A percentile compares a stretch with the other conserved stretches of the same genome.
Evolutionary conservation across 768 basidiomycete species (phyloP).

Genomic region (Mycena rosella): DNA sequence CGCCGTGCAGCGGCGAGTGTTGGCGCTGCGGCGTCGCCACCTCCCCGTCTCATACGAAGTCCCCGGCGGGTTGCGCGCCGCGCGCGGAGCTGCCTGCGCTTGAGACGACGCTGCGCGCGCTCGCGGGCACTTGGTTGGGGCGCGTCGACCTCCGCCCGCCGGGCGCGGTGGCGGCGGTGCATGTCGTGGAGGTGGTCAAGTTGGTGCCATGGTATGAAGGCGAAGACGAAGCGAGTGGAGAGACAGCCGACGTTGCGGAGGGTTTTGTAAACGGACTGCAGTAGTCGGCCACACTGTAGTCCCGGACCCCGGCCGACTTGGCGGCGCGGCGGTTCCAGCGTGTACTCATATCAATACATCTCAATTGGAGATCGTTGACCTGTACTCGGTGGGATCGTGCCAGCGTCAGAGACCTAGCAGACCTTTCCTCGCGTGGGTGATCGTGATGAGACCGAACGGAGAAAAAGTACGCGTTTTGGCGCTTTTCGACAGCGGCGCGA

Average conservation of each 20-base stretch:
- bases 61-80: neutral
- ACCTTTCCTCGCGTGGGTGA: neutral
- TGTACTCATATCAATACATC: slow-evolving; percentile 3
- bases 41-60: neutral
- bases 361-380: slow-evolving; percentile 2
- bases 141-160: neutral
- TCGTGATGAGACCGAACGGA: neutral
- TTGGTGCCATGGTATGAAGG: too few relatives aligned
- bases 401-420: too few relatives aligned
- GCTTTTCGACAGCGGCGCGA: slow-evolving; percentile 1
- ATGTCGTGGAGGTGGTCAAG: neutral
- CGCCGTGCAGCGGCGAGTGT: neutral
- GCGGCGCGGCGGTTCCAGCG: neutral
- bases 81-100: neutral
- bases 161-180: too few relatives aligned
- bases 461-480: neutral
- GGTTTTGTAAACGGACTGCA: neutral
- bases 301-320: slow-evolving; percentile 13
- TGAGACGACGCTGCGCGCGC: neutral
- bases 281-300: neutral
- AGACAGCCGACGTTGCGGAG: neutral
- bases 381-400: slow-evolving; percentile 1
- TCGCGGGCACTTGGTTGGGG: neutral
- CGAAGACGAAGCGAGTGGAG: too few relatives aligned
- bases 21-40: neutral